Evolutionary conservation across 176 grass and related monocot genomes (phyloP).

Genomic region (Zea mays): DNA sequence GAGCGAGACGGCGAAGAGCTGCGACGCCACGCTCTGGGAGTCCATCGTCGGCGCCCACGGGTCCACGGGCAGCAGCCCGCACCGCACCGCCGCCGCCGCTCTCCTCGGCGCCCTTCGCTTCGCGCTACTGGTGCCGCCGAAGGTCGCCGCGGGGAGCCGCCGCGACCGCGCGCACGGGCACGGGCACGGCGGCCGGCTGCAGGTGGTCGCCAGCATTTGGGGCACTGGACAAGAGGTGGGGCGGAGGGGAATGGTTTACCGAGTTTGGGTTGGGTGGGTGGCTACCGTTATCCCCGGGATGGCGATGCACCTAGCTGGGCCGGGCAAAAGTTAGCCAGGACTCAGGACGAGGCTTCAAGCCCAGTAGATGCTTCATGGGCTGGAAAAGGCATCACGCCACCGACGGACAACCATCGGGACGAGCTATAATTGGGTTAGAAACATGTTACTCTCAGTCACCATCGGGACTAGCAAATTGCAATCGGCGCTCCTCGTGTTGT

Average conservation of each 20-base stretch:
- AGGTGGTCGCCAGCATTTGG: slow-evolving; percentile 39
- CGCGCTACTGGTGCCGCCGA: too few relatives aligned
- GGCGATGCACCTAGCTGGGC: slow-evolving; percentile 17
- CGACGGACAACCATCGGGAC: not conserved
- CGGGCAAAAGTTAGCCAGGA: too few relatives aligned
- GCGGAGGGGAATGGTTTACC: not conserved
- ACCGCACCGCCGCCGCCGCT: slow-evolving; percentile 8
- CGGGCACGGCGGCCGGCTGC: slow-evolving; percentile 30
- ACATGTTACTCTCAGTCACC: slow-evolving; percentile 4
- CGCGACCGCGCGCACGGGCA: not conserved
- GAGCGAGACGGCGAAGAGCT: slow-evolving; percentile 91
- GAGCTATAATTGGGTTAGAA: slow-evolving; percentile 19
- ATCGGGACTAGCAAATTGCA: not conserved
- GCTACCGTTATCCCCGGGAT: not conserved
- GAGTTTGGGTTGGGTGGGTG: not conserved
- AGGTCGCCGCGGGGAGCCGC: not conserved
- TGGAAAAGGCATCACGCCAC: not conserved
- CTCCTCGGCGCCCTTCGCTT: slow-evolving; percentile 12
- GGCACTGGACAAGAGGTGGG: not conserved
- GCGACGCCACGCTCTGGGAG: slow-evolving; percentile 81
- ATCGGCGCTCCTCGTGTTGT: not conserved
- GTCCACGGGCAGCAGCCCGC: slow-evolving; percentile 78
- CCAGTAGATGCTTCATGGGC: not conserved
- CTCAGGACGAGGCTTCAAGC: not conserved
- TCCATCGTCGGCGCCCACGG: slow-evolving; percentile 84